Percentiles rank a stretch among this genome's conserved stretches.
Conservation (phyloP, 2,329 filamentous ascomycete genomes). For the Monosporascus ibericus region DNA sequence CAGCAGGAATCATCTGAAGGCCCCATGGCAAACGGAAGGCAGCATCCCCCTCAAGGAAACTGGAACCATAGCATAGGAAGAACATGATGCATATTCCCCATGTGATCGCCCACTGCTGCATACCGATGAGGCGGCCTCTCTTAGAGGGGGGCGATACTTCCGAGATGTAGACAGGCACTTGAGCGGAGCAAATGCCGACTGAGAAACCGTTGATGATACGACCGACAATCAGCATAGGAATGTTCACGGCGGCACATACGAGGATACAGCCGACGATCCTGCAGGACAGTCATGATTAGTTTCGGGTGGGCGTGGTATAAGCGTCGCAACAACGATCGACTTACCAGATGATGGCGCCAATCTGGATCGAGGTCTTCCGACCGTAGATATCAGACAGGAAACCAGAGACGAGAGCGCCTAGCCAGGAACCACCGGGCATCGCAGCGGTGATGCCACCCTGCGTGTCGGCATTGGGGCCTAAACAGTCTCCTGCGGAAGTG, state of each 20-base stretch:
- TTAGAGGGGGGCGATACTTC: slow-evolving; percentile 50
- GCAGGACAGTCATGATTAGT: slow-evolving; percentile 2
- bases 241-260: slow-evolving; percentile 38
- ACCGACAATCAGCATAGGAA: slow-evolving; percentile 57
- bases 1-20: slow-evolving; percentile 39
- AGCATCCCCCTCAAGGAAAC: slow-evolving; percentile 34
- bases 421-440: slow-evolving; percentile 66
- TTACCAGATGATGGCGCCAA: slow-evolving; percentile 45
- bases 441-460: slow-evolving; percentile 63
- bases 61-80: slow-evolving; percentile 42
- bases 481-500: slow-evolving; percentile 34
- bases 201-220: slow-evolving; percentile 66
- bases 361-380: slow-evolving; percentile 44
- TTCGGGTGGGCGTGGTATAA: neutral
- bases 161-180: slow-evolving; percentile 65
- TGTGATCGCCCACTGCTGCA: slow-evolving; percentile 41
- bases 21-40: slow-evolving; percentile 47
- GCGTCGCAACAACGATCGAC: slow-evolving; percentile 7
- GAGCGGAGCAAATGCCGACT: slow-evolving; percentile 67
- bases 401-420: slow-evolving; percentile 56
- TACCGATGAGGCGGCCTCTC: slow-evolving; percentile 36
- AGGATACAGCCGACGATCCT: slow-evolving; percentile 45
- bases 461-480: slow-evolving; percentile 41
- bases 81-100: slow-evolving; percentile 44
- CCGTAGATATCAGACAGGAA: slow-evolving; percentile 49